These are phyloP conservation scores for Aureobasidium sp. DNA, from an alignment of 2,329 filamentous ascomycete species.

Conservation along the genomic window DNA sequence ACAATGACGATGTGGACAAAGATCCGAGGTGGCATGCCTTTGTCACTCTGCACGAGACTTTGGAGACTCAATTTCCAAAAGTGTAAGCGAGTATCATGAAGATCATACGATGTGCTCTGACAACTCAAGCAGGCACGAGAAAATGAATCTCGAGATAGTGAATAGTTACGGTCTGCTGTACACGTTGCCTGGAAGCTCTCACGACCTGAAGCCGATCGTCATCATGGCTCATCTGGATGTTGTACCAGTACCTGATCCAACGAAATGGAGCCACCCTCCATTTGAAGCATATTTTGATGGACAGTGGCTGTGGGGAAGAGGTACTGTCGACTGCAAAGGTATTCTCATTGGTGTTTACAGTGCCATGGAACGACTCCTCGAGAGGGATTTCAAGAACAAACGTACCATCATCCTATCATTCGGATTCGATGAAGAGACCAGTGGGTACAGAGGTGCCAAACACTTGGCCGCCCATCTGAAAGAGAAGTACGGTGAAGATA, in stretches of 20 bases:
- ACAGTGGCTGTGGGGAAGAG: slow-evolving; percentile 55
- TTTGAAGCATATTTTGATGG: slow-evolving; percentile 54
- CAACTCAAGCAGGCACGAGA: slow-evolving; percentile 29
- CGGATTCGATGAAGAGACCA: slow-evolving; percentile 58
- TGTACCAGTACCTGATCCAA: slow-evolving; percentile 50
- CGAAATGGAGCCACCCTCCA: slow-evolving; percentile 54
- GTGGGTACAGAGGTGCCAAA: slow-evolving; percentile 45
- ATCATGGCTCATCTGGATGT: slow-evolving; percentile 61
- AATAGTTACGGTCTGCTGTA: slow-evolving; percentile 55
- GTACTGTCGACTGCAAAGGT: slow-evolving; percentile 55
- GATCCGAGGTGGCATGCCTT: slow-evolving; percentile 56
- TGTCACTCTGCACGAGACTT: slow-evolving; percentile 45
- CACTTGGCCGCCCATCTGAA: slow-evolving; percentile 42
- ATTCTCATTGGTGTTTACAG: slow-evolving; percentile 52
- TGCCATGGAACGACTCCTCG: slow-evolving; percentile 49
- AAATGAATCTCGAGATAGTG: slow-evolving; percentile 46
- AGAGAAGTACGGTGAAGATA: slow-evolving; percentile 47
- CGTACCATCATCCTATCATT: slow-evolving; percentile 54
- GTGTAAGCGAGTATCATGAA: slow-evolving; percentile 23
- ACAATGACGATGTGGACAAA: slow-evolving; percentile 47
- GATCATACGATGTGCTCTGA: neutral
- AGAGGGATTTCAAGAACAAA: slow-evolving; percentile 45
- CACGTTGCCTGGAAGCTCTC: slow-evolving; percentile 49
- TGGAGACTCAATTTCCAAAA: slow-evolving; percentile 46
- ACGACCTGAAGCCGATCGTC: slow-evolving; percentile 47